Evolutionary conservation across 352 stramenopile genomes (phyloP).

Genomic region (Pythium oligandrum): DNA sequence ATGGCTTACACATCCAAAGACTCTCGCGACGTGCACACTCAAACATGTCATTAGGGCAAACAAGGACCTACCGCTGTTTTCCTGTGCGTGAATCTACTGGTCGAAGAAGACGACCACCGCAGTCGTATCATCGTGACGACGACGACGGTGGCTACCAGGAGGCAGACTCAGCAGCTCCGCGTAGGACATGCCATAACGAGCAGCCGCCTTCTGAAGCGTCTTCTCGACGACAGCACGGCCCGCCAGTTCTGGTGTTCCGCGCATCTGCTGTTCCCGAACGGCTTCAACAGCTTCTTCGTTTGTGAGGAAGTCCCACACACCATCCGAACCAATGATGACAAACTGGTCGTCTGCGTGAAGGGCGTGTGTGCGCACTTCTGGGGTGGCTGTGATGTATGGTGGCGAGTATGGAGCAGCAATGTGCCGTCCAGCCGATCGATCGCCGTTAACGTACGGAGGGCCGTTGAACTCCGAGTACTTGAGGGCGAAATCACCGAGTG

Average conservation of each 20-base stretch:
- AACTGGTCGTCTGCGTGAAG: constrained; percentile 90
- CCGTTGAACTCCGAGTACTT: constrained; percentile 94
- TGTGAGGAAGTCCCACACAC: constrained; percentile 96
- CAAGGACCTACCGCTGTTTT: background rate
- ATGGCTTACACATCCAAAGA: too few relatives aligned
- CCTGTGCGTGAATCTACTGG: constrained; percentile 16
- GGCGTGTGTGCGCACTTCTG: constrained; percentile 64
- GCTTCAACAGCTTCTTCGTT: constrained; percentile 95
- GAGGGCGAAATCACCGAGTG: constrained; percentile 90
- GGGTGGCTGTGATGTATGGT: constrained; percentile 90
- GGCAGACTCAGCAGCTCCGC: constrained; percentile 79
- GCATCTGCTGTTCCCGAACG: constrained; percentile 59
- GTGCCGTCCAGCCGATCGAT: constrained; percentile 83
- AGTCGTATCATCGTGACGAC: constrained; percentile 92
- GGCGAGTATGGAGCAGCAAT: constrained; percentile 88
- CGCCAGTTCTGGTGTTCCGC: constrained; percentile 67
- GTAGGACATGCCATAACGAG: constrained; percentile 76
- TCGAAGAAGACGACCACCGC: constrained; percentile 89
- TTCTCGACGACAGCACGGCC: constrained; percentile 73
- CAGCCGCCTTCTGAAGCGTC: constrained; percentile 72
- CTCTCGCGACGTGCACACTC: too few relatives aligned
- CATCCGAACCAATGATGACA: constrained; percentile 95
- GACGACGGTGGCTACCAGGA: constrained; percentile 72
- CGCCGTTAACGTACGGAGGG: constrained; percentile 64
- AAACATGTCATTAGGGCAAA: too few relatives aligned